These are phyloP conservation scores for Prunus salicina DNA, from an alignment of 306 rosid species.

Conservation along the genomic window DNA sequence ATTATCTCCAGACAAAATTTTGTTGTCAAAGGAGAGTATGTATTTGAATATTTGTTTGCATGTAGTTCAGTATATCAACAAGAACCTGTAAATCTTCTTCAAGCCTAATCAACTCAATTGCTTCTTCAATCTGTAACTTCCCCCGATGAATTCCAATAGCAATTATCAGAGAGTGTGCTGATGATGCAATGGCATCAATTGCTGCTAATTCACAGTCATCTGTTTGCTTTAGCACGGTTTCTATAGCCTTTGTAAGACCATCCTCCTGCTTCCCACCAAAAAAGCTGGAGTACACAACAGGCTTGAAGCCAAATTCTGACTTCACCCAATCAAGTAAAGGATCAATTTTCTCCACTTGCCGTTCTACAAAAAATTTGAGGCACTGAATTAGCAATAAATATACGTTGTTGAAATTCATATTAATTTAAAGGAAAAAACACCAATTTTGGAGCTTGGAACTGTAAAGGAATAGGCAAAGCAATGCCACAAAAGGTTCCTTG, in stretches of 20 bases:
- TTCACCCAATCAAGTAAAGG: constrained; percentile 80
- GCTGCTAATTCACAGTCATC: constrained; percentile 85
- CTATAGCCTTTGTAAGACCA: constrained; percentile 61
- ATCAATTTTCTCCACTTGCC: constrained; percentile 79
- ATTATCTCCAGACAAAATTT: background rate
- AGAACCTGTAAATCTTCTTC: constrained; percentile 94
- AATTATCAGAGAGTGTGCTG: constrained; percentile 72
- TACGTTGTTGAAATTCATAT: background rate
- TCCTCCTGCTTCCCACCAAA: constrained; percentile 84
- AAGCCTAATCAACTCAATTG: constrained; percentile 74
- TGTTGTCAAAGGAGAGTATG: background rate
- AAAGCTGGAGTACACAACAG: constrained; percentile 62
- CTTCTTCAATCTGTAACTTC: constrained; percentile 73
- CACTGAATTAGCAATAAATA: constrained; percentile 3
- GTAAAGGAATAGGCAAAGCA: background rate
- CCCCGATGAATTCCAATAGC: constrained; percentile 59
- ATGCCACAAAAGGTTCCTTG: background rate
- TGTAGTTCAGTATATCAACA: background rate
- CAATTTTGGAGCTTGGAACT: background rate
- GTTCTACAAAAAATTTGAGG: constrained; percentile 42
- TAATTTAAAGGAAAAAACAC: background rate
- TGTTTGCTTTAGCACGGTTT: constrained; percentile 52
- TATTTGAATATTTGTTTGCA: background rate
- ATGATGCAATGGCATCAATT: constrained; percentile 76
- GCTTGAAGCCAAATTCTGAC: constrained; percentile 83